Conservation (phyloP, 371 early-diverging fungal genomes). For the Zancudomyces culisetae region DNA sequence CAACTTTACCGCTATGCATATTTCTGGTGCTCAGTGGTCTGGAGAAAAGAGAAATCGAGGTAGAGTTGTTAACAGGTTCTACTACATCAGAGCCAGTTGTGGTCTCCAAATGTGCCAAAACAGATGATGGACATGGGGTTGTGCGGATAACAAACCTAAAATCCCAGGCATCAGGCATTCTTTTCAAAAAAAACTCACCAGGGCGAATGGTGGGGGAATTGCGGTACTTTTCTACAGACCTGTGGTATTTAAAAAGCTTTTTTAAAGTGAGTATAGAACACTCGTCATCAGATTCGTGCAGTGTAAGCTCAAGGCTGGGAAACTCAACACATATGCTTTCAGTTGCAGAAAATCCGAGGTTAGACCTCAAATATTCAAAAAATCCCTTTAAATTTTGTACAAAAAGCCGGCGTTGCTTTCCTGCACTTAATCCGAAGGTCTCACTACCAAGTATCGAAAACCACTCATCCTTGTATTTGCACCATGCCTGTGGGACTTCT, state of each 20-base stretch:
- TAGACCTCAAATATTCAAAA: neutral
- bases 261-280: neutral
- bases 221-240: neutral
- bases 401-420: neutral
- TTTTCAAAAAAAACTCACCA: neutral
- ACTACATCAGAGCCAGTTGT: too few relatives aligned
- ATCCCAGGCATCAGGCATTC: neutral
- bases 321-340: neutral
- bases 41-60: too few relatives aligned
- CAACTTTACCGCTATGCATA: too few relatives aligned
- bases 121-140: neutral
- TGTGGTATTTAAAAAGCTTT: neutral
- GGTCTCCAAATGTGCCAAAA: too few relatives aligned
- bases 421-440: neutral
- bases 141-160: neutral
- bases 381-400: neutral
- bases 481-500: neutral
- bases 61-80: too few relatives aligned
- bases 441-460: neutral
- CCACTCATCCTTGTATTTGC: neutral
- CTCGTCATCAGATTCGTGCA: neutral
- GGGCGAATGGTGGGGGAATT: neutral
- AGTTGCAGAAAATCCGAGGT: neutral
- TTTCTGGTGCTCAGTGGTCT: too few relatives aligned
- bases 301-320: neutral